These are phyloP conservation scores for Discostella pseudostelligera DNA, from an alignment of 108 stramenopile species.

Conservation along the genomic window DNA sequence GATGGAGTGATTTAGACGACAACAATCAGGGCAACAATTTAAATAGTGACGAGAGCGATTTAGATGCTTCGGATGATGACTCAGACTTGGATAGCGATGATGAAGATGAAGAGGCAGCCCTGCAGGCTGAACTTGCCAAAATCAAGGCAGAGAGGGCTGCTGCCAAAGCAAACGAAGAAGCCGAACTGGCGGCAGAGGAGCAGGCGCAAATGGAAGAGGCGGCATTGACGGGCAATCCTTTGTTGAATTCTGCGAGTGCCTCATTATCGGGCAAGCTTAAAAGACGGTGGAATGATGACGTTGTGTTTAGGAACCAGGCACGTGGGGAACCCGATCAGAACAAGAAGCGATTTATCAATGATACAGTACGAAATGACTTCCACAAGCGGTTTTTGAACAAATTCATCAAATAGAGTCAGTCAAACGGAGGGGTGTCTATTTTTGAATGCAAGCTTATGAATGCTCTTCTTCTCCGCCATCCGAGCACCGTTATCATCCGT, in stretches of 20 bases:
- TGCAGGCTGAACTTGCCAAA: slow-evolving; percentile 91
- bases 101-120: slow-evolving; percentile 90
- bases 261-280: slow-evolving; percentile 62
- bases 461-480: slow-evolving; percentile 41
- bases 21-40: slow-evolving; percentile 10
- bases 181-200: slow-evolving; percentile 69
- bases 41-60: slow-evolving; percentile 55
- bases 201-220: slow-evolving; percentile 79
- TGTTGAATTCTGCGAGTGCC: slow-evolving; percentile 50
- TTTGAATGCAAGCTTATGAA: slow-evolving; percentile 57
- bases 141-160: slow-evolving; percentile 87
- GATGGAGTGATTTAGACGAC: slow-evolving; percentile 54
- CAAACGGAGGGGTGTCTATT: slow-evolving; percentile 54
- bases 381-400: slow-evolving; percentile 95
- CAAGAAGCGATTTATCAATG: slow-evolving; percentile 95
- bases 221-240: slow-evolving; percentile 86
- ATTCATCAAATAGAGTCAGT: slow-evolving; percentile 72
- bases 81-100: slow-evolving; percentile 76
- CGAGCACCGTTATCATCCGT: slow-evolving; percentile 47
- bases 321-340: slow-evolving; percentile 79
- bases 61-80: slow-evolving; percentile 61
- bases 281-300: slow-evolving; percentile 96
- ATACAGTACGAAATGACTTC: slow-evolving; percentile 96
- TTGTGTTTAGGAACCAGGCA: slow-evolving; percentile 96
- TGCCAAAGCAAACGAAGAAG: slow-evolving; percentile 71